Conservation (phyloP, 1,139 yeast genomes). For the Blastobotrys serpentis region DNA sequence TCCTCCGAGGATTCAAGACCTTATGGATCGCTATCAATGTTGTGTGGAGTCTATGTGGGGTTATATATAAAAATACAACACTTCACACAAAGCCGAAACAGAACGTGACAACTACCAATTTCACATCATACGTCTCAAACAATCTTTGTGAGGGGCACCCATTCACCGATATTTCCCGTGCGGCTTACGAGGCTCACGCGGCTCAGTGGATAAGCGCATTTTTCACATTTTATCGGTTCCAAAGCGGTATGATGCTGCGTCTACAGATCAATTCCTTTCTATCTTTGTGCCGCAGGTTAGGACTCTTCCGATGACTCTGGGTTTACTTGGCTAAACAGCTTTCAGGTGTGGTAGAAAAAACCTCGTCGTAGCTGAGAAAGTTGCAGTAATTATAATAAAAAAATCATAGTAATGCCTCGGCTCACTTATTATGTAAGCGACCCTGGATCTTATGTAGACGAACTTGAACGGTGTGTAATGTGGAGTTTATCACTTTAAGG, state of each 20-base stretch:
- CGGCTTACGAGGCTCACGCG: not conserved
- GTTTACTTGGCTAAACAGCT: too few species aligned
- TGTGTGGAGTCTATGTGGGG: slow-evolving; percentile 3
- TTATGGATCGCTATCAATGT: too few species aligned
- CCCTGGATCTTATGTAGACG: slow-evolving; percentile 24
- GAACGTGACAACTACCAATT: not conserved
- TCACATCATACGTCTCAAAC: not conserved
- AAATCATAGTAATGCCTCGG: too few species aligned
- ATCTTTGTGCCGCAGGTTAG: too few species aligned
- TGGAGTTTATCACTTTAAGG: slow-evolving; percentile 23
- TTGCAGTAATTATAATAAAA: too few species aligned
- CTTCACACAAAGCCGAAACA: not conserved
- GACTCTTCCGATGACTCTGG: too few species aligned
- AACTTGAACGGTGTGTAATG: slow-evolving; percentile 25
- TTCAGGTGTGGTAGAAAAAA: too few species aligned
- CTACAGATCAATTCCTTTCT: too few species aligned
- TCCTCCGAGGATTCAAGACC: slow-evolving; percentile 1
- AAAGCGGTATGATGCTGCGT: too few species aligned
- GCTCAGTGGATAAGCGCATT: not conserved
- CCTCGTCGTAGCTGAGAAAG: too few species aligned
- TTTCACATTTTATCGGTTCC: too few species aligned
- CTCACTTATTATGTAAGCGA: slow-evolving; percentile 5
- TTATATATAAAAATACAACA: not conserved
- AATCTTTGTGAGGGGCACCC: not conserved
- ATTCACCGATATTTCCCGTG: not conserved